Percentiles rank a stretch among this genome's conserved stretches.
phyloP scores from a whole-genome alignment of 2,329 filamentous ascomycete species.

The Fusarium napiforme region DNA sequence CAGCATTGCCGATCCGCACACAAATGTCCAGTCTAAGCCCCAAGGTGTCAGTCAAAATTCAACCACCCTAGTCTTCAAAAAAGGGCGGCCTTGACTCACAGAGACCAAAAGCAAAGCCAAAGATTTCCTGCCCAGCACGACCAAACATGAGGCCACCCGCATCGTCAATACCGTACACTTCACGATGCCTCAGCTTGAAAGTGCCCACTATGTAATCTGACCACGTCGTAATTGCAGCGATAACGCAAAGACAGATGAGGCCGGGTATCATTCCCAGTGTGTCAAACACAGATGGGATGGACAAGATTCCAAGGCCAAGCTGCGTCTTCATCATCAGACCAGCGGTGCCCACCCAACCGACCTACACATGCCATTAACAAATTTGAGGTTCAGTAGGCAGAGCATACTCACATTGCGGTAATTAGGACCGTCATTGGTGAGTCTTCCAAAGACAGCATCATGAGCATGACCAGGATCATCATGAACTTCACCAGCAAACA shows the following conservation, averaged over 20 bases:
- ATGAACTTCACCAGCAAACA: neutral
- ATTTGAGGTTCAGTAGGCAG: accelerated
- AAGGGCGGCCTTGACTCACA: slow-evolving; percentile 34
- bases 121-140: slow-evolving; percentile 54
- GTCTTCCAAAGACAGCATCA: slow-evolving; percentile 43
- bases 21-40: slow-evolving; percentile 3
- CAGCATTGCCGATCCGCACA: slow-evolving; percentile 16
- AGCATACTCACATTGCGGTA: slow-evolving; percentile 41
- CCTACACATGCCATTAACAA: slow-evolving; percentile 41
- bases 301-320: slow-evolving; percentile 58
- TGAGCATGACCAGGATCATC: slow-evolving; percentile 3
- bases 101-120: slow-evolving; percentile 51
- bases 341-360: slow-evolving; percentile 55
- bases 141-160: slow-evolving; percentile 61
- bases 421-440: slow-evolving; percentile 43
- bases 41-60: neutral
- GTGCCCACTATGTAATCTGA: slow-evolving; percentile 59
- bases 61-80: accelerated
- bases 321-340: slow-evolving; percentile 60
- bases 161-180: slow-evolving; percentile 65
- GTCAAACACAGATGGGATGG: slow-evolving; percentile 58
- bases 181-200: slow-evolving; percentile 62
- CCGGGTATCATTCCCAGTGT: slow-evolving; percentile 59
- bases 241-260: slow-evolving; percentile 54
- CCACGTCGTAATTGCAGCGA: slow-evolving; percentile 61